A percentile compares a stretch with the other conserved stretches of the same genome.
Evolutionary conservation across 768 basidiomycete species (phyloP).

Genomic region (Sarcodon sp.): DNA sequence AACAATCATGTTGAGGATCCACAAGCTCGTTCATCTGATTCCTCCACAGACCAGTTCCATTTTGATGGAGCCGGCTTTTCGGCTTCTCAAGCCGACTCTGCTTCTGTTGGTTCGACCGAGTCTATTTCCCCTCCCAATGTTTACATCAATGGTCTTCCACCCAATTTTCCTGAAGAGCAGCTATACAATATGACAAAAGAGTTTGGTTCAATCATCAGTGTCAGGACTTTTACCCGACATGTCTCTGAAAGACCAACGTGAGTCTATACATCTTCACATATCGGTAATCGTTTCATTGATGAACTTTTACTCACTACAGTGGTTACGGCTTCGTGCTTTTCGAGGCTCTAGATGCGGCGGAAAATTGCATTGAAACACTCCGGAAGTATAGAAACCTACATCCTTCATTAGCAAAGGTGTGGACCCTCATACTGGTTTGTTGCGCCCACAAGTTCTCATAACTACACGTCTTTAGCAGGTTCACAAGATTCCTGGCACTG

Average conservation of each 20-base stretch:
- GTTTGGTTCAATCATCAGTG: constrained; percentile 67
- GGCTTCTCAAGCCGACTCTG: no score
- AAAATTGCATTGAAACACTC: constrained; percentile 60
- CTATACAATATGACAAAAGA: constrained; percentile 57
- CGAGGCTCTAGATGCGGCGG: constrained; percentile 50
- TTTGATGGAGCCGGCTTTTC: no score
- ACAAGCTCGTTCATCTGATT: no score
- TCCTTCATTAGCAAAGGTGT: constrained; percentile 78
- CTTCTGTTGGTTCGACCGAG: no score
- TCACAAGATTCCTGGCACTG: constrained; percentile 76
- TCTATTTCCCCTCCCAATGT: constrained; percentile 46
- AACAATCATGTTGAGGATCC: no score
- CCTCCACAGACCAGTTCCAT: no score
- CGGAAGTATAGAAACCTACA: constrained; percentile 67
- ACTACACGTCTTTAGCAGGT: constrained; percentile 27
- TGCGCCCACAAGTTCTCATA: background rate
- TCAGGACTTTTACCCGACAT: constrained; percentile 74
- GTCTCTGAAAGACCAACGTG: constrained; percentile 57
- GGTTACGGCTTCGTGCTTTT: constrained; percentile 80
- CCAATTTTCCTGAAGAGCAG: constrained; percentile 72
- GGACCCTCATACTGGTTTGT: constrained; percentile 5
- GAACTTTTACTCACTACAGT: constrained; percentile 20
- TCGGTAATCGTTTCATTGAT: background rate
- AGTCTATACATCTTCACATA: constrained; percentile 13
- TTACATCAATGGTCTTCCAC: constrained; percentile 81